Evolutionary conservation across 2,329 filamentous ascomycete genomes (phyloP).

Genomic region (Cercospora zeina): DNA sequence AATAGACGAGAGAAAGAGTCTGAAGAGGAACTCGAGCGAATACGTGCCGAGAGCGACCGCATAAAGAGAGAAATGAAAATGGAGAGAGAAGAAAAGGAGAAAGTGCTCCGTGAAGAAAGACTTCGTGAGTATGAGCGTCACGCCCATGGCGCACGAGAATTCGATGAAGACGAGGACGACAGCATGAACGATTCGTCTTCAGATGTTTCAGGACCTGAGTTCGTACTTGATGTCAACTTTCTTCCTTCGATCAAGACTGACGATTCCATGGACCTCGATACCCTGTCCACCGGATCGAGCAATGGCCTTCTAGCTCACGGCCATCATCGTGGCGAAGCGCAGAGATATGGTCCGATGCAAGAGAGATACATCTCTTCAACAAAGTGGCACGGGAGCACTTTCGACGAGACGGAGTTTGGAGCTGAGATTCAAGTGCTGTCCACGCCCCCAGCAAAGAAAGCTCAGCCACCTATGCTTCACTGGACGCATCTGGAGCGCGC

Average conservation of each 20-base stretch:
- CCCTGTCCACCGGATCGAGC: neutral
- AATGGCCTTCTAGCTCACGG: neutral
- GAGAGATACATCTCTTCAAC: constrained; percentile 7
- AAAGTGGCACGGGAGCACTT: constrained; percentile 17
- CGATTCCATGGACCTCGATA: neutral
- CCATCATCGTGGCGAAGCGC: neutral
- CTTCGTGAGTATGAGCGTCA: neutral
- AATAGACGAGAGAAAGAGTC: neutral
- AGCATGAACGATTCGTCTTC: neutral
- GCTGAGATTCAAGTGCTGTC: constrained; percentile 13
- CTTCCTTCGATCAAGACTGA: constrained; percentile 1
- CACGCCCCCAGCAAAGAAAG: constrained; percentile 1
- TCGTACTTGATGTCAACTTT: constrained; percentile 11
- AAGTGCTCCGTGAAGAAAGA: neutral
- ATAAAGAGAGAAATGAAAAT: neutral
- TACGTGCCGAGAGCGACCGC: neutral
- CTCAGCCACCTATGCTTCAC: constrained; percentile 8
- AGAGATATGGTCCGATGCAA: neutral
- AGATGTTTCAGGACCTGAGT: neutral
- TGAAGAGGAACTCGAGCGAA: neutral
- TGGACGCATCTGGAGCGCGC: constrained; percentile 23
- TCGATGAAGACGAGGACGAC: neutral
- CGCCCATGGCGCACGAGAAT: neutral
- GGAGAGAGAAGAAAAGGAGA: neutral
- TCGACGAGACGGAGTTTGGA: constrained; percentile 17